phyloP scores from a whole-genome alignment of 352 stramenopile genomes.

The Phytophthora palmivora region DNA sequence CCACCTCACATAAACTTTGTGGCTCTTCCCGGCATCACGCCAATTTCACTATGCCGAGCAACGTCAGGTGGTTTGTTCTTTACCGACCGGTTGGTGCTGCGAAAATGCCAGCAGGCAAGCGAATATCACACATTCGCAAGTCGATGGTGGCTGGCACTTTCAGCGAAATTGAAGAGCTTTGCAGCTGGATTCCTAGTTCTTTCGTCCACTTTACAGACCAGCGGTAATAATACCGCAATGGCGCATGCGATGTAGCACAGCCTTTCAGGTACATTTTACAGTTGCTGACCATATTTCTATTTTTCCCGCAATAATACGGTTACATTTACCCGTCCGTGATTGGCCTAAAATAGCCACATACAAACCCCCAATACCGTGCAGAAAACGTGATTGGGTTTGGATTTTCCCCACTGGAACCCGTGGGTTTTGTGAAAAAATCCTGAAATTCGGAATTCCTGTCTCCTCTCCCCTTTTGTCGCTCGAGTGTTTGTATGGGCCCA shows the following conservation, averaged over 20 bases:
- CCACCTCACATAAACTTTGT: slow-evolving; percentile 8
- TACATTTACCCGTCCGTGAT: background rate
- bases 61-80: slow-evolving; percentile 18
- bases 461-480: slow-evolving; percentile 19
- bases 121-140: slow-evolving; percentile 14
- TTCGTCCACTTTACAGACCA: background rate
- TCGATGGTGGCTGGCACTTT: slow-evolving; percentile 19
- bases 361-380: slow-evolving; percentile 1
- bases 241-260: slow-evolving; percentile 11
- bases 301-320: slow-evolving; percentile 1
- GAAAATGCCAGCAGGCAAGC: slow-evolving; percentile 24
- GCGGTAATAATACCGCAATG: slow-evolving; percentile 20
- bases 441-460: slow-evolving; percentile 13
- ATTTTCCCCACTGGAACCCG: background rate
- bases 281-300: slow-evolving; percentile 29
- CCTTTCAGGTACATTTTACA: too few relatives aligned
- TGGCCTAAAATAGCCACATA: slow-evolving; percentile 1
- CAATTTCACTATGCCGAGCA: background rate
- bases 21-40: slow-evolving; percentile 3
- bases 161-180: slow-evolving; percentile 11
- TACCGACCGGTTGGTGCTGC: slow-evolving; percentile 21
- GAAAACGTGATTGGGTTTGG: slow-evolving; percentile 8
- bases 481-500: slow-evolving; percentile 26
- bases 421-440: slow-evolving; percentile 8
- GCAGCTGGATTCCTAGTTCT: slow-evolving; percentile 10